Evolutionary conservation across 164 flowering plant genomes (phyloP), one percentile per base, ranked within the genome.

Genomic region (Umbilicus rupestris): DNA sequence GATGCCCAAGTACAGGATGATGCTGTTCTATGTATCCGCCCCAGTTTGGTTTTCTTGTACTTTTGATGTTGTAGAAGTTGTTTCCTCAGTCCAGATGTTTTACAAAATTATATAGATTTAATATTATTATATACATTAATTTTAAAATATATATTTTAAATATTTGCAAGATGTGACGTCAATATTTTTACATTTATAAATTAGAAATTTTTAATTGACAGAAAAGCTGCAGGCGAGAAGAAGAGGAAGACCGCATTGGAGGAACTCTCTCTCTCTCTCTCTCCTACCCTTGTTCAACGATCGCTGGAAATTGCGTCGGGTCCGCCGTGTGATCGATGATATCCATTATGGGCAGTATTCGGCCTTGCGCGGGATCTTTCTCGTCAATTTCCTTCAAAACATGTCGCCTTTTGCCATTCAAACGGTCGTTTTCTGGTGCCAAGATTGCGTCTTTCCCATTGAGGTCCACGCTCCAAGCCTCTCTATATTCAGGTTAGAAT

Each of bases 401-500:
- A 55, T 55, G 60, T 28, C 60, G 65, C 45, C 65, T 37, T 26
- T 41, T 37, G 17, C 65, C 45, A 62, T 35, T 22, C 42, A 33
- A 33, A 5, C 24, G 11, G 3, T 39, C 65, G 15, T 39, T 63
- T 41, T 35, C 45, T 3, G 45, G 29, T 63, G n/a, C 0, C 22
- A 63, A 33, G 45, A 20, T 41, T 20, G 65, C 45, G 29, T 41
- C 65, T 17, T 35, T 41, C 30, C 28, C 42, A 17, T 63, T 63
- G 10, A 63, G 15, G 44, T n/a, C n/a, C 15, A 63, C 45, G 17
- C 16, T 63, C 14, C 65, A 22, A 63, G 65, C 65, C 39, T 63
- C 45, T 37, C 65, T 63, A 37, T 46, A 63, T 37, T 35, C 42
- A n/a, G 65, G 65, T 63, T 12, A n/a, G 28, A 35, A n/a, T n/a